Conservation (phyloP, 148 eudicot genomes). For the Amaranthus hypochondriacus region DNA sequence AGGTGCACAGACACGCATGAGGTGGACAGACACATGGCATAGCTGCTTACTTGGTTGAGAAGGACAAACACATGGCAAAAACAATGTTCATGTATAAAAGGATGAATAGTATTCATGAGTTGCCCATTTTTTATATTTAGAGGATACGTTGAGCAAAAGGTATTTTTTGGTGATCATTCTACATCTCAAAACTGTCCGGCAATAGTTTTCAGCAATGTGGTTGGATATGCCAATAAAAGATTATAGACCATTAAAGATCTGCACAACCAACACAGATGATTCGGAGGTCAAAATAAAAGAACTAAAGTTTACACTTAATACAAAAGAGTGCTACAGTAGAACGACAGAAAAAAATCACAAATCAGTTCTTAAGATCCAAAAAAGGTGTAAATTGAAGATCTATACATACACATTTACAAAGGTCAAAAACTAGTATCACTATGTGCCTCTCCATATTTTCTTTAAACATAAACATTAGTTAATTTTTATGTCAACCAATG, state of each 20-base stretch:
- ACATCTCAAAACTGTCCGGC: constrained; percentile 85
- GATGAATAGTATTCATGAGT: too few species aligned
- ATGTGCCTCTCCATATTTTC: not conserved
- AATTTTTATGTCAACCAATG: too few species aligned
- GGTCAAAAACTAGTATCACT: not conserved
- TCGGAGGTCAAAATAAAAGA: not conserved
- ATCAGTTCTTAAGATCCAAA: not conserved
- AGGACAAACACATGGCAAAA: too few species aligned
- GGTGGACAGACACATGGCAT: too few species aligned
- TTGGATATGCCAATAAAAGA: constrained; percentile 60
- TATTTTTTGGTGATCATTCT: constrained; percentile 75
- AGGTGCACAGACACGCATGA: too few species aligned
- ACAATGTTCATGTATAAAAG: too few species aligned
- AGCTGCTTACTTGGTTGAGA: too few species aligned
- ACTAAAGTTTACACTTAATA: not conserved
- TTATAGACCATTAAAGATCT: constrained; percentile 73
- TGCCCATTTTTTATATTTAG: constrained; percentile 22
- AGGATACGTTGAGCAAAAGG: constrained; percentile 56
- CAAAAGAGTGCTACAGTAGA: not conserved
- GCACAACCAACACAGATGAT: constrained; percentile 23
- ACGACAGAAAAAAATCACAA: not conserved
- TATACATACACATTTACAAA: not conserved
- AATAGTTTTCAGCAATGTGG: constrained; percentile 51
- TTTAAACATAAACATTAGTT: too few species aligned
- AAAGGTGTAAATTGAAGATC: not conserved